phyloP scores from a whole-genome alignment of 495 filamentous ascomycete genomes.

The Penicillium ochrochloron region DNA sequence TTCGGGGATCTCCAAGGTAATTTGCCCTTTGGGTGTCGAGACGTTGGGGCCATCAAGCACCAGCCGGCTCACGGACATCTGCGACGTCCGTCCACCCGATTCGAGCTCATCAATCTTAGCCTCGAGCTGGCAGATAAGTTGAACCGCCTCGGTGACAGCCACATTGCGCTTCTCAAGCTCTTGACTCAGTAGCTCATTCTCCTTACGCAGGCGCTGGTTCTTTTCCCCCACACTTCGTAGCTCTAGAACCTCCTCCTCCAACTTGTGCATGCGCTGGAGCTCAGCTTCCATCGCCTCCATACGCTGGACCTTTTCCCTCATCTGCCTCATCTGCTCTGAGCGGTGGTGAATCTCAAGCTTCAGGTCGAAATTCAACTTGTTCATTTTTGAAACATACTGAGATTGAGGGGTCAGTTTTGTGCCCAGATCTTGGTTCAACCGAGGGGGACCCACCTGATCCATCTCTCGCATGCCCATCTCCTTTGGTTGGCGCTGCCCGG shows the following conservation, averaged over 20 bases:
- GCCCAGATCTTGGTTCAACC: background rate
- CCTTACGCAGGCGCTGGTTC: conserved; percentile 51
- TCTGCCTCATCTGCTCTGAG: conserved; percentile 64
- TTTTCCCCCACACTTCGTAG: conserved; percentile 60
- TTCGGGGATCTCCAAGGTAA: conserved; percentile 45
- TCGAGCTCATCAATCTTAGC: conserved; percentile 63
- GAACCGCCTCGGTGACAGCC: conserved; percentile 80
- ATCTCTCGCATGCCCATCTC: conserved; percentile 58
- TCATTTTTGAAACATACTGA: conserved; percentile 64
- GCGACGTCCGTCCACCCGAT: conserved; percentile 27
- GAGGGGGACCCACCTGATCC: conserved; percentile 46
- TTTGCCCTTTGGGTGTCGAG: conserved; percentile 33
- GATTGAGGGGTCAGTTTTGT: conserved; percentile 12
- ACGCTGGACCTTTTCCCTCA: conserved; percentile 68
- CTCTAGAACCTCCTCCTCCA: conserved; percentile 57
- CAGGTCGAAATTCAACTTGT: conserved; percentile 89
- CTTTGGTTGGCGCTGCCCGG: conserved; percentile 39
- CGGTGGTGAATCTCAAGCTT: conserved; percentile 84
- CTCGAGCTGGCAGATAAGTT: conserved; percentile 77
- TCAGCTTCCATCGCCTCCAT: conserved; percentile 66
- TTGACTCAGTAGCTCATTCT: conserved; percentile 67
- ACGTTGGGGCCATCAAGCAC: conserved; percentile 32
- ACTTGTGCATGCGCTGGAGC: conserved; percentile 58
- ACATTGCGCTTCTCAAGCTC: conserved; percentile 78
- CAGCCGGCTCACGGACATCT: conserved; percentile 33